Evolutionary conservation across 2,329 filamentous ascomycete species (phyloP).

Genomic region (Diaporthe caulivora): DNA sequence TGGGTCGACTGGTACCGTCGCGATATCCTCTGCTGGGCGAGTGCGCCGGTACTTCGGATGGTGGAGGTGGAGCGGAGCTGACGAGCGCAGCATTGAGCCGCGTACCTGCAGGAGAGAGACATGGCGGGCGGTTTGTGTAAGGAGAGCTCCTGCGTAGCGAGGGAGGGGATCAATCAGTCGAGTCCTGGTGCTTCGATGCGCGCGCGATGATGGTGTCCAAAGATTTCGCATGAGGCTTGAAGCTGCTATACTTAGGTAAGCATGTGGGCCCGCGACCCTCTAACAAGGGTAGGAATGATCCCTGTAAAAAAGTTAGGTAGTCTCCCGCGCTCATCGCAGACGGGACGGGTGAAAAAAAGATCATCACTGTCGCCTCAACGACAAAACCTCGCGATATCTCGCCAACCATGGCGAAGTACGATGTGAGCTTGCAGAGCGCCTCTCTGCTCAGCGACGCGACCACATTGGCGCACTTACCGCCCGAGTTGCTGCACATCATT

Average conservation of each 20-base stretch:
- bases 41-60: constrained; percentile 56
- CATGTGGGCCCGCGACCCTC: constrained; percentile 30
- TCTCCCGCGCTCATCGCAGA: constrained; percentile 1
- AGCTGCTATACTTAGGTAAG: constrained; percentile 32
- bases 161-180: constrained; percentile 13
- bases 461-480: constrained; percentile 72
- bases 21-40: constrained; percentile 63
- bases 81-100: constrained; percentile 73
- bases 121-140: constrained; percentile 52
- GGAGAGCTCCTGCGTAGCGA: constrained; percentile 22
- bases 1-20: constrained; percentile 93
- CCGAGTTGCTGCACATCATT: constrained; percentile 77
- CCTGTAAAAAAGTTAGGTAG: constrained; percentile 32
- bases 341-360: constrained; percentile 45
- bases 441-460: constrained; percentile 67
- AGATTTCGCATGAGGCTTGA: constrained; percentile 40
- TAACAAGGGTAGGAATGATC: constrained; percentile 33
- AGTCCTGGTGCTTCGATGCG: constrained; percentile 23
- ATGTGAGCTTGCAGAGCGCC: constrained; percentile 66
- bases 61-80: constrained; percentile 66
- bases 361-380: constrained; percentile 28
- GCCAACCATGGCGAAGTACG: constrained; percentile 66
- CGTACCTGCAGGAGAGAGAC: constrained; percentile 73
- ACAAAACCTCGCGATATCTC: constrained; percentile 40
- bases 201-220: constrained; percentile 37